A percentile compares a stretch with the other conserved stretches of the same genome.
Evolutionary conservation across 495 filamentous ascomycete species (phyloP).

Genomic region (Penicillium egyptiacum): DNA sequence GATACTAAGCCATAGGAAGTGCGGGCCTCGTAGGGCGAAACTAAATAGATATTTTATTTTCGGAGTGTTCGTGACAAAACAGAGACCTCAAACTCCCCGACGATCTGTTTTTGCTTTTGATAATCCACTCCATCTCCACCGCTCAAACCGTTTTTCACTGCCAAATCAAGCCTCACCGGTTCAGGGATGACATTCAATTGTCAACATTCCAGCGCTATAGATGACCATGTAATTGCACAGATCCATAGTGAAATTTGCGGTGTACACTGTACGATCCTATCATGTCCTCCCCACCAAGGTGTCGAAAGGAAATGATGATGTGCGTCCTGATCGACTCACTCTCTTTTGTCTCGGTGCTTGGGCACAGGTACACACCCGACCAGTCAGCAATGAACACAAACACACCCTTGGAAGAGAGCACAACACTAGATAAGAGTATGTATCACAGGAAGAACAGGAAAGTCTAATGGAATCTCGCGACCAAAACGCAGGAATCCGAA

Average conservation of each 20-base stretch:
- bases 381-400: conserved; percentile 12
- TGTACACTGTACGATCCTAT: conserved; percentile 6
- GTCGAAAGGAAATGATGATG: conserved; percentile 28
- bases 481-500: conserved; percentile 32
- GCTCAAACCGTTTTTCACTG: conserved; percentile 26
- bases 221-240: conserved; percentile 17
- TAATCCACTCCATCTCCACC: conserved; percentile 23
- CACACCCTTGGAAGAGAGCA: background rate
- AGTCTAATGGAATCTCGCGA: conserved; percentile 18
- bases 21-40: background rate
- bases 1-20: background rate
- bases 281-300: conserved; percentile 7
- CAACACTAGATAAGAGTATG: conserved; percentile 6
- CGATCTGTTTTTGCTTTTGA: background rate
- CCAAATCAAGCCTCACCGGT: conserved; percentile 29
- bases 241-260: conserved; percentile 4
- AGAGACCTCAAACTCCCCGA: background rate
- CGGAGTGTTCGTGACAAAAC: background rate
- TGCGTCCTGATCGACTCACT: conserved; percentile 30
- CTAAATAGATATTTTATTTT: background rate
- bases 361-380: conserved; percentile 22
- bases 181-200: conserved; percentile 2
- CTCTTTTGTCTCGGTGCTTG: conserved; percentile 14
- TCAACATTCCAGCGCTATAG: conserved; percentile 2
- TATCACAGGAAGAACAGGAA: conserved; percentile 10